phyloP scores from a whole-genome alignment of 2,329 filamentous ascomycete species.

The Plenodomus lindquistii region DNA sequence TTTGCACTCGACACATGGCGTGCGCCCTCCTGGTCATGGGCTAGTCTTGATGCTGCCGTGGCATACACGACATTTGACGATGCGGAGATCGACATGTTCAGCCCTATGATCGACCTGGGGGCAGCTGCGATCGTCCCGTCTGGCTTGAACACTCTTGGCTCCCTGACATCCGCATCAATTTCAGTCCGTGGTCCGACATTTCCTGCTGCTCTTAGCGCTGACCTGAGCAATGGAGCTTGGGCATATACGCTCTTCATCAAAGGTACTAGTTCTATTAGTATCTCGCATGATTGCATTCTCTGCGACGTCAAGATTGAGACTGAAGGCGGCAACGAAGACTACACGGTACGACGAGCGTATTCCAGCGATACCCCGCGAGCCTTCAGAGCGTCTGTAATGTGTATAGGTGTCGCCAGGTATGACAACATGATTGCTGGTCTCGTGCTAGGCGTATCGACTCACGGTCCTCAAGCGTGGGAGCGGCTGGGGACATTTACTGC shows the following conservation, averaged over 20 bases:
- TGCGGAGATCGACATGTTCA: conserved; percentile 23
- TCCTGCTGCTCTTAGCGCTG: conserved; percentile 19
- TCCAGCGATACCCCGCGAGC: conserved; percentile 8
- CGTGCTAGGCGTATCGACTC: conserved; percentile 28
- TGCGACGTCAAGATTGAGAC: conserved; percentile 11
- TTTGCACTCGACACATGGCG: conserved; percentile 28
- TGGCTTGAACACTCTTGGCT: conserved; percentile 35
- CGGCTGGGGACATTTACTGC: conserved; percentile 38
- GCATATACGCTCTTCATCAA: conserved; percentile 31
- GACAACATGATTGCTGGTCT: conserved; percentile 32
- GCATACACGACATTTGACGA: conserved; percentile 26
- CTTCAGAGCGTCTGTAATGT: conserved; percentile 31
- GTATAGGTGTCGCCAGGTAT: conserved; percentile 30
- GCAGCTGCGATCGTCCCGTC: conserved; percentile 16
- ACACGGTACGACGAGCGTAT: conserved; percentile 28
- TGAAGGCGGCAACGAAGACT: conserved; percentile 3
- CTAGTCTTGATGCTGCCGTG: conserved; percentile 31
- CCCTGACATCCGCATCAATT: conserved; percentile 27
- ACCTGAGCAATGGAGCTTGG: conserved; percentile 17
- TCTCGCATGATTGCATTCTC: conserved; percentile 36
- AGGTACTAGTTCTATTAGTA: conserved; percentile 28
- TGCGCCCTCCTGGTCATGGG: conserved; percentile 40
- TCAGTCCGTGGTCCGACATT: conserved; percentile 26
- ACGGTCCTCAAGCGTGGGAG: conserved; percentile 16
- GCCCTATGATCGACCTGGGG: conserved; percentile 18